Evolutionary conservation across 148 eudicot genomes (phyloP).

Genomic region (Fagopyrum homotropicum): DNA sequence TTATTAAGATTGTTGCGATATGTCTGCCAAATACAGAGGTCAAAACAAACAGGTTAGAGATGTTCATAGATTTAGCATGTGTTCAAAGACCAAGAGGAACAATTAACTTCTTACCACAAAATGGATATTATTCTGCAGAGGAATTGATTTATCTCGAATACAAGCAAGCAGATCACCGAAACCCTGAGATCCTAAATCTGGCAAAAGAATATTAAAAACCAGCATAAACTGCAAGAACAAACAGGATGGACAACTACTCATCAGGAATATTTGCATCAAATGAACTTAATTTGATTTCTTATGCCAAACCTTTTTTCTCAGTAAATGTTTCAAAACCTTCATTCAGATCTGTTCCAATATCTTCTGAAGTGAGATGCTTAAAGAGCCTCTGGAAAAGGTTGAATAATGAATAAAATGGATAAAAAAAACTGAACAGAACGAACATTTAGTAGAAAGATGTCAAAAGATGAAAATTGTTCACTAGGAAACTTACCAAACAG

Average conservation of each 20-base stretch:
- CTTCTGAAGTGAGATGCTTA: constrained; percentile 90
- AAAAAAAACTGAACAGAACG: constrained; percentile 27
- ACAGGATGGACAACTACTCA: constrained; percentile 1
- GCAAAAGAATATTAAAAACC: constrained; percentile 4
- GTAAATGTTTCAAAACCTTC: constrained; percentile 89
- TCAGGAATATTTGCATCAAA: background rate
- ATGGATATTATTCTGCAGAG: constrained; percentile 76
- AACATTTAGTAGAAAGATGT: background rate
- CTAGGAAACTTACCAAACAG: constrained; percentile 63
- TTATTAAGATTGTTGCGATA: constrained; percentile 97
- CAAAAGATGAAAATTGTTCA: background rate
- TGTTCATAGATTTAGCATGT: constrained; percentile 1
- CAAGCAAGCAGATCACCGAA: constrained; percentile 89
- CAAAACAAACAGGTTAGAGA: constrained; percentile 12
- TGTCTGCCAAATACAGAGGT: constrained; percentile 48
- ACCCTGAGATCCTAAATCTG: constrained; percentile 95
- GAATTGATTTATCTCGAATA: constrained; percentile 67
- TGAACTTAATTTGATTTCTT: constrained; percentile 10
- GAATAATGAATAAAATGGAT: constrained; percentile 11
- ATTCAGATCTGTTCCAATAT: constrained; percentile 87
- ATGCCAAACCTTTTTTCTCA: constrained; percentile 59
- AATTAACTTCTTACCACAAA: constrained; percentile 67
- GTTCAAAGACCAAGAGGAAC: constrained; percentile 3
- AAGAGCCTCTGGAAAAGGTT: constrained; percentile 64
- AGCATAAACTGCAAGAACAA: background rate